Evolutionary conservation across 768 basidiomycete genomes (phyloP).

Genomic region (Scleroderma bovista): DNA sequence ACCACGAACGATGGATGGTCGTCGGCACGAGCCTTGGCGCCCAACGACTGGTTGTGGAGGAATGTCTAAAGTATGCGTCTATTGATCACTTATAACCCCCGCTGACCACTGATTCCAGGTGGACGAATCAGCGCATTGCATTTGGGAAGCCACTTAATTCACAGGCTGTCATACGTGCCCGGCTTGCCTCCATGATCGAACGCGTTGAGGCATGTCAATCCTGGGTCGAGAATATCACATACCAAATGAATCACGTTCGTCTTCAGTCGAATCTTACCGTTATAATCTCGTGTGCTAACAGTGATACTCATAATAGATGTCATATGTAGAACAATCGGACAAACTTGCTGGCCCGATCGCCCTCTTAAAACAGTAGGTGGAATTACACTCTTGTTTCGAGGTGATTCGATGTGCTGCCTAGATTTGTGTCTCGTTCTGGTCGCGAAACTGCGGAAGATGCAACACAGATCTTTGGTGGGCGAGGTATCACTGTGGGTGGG

Average conservation of each 20-base stretch:
- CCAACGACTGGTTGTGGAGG: constrained; percentile 81
- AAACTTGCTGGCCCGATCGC: constrained; percentile 88
- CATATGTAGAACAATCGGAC: constrained; percentile 75
- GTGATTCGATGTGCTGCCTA: constrained; percentile 21
- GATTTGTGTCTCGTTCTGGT: constrained; percentile 58
- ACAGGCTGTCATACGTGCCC: constrained; percentile 84
- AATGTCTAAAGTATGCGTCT: constrained; percentile 69
- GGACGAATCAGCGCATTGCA: constrained; percentile 83
- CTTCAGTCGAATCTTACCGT: not conserved
- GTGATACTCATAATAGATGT: constrained; percentile 52
- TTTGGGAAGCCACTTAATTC: constrained; percentile 83
- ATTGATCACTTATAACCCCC: not conserved
- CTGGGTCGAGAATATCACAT: constrained; percentile 86
- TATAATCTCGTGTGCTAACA: not conserved
- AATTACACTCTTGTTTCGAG: not conserved
- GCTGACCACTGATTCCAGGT: constrained; percentile 41
- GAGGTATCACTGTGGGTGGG: constrained; percentile 79
- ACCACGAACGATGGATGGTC: constrained; percentile 91
- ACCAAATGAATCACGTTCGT: constrained; percentile 85
- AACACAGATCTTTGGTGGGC: constrained; percentile 83
- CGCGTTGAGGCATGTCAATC: constrained; percentile 81
- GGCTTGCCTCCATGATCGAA: constrained; percentile 86
- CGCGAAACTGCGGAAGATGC: constrained; percentile 59
- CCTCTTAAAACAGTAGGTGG: constrained; percentile 75
- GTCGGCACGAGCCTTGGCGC: constrained; percentile 62